phyloP scores from a whole-genome alignment of 306 rosid genomes.

The Geum urbanum region DNA sequence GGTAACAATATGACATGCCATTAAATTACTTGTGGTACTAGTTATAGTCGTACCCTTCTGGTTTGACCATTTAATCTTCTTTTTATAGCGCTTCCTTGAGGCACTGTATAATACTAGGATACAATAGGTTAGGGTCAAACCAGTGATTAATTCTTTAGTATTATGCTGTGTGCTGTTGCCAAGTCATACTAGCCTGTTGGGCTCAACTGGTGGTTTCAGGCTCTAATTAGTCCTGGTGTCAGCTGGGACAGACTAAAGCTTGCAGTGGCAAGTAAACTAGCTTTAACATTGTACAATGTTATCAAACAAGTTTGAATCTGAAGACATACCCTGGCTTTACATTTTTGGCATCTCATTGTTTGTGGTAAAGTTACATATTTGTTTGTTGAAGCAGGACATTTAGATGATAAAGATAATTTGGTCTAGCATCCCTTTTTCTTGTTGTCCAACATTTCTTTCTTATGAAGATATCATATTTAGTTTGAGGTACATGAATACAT shows the following conservation, averaged over 20 bases:
- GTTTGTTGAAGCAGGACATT: neutral
- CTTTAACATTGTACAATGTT: neutral
- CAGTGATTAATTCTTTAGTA: neutral
- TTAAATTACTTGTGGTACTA: neutral
- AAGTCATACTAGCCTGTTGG: neutral
- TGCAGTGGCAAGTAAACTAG: neutral
- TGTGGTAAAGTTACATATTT: neutral
- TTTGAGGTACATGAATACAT: neutral
- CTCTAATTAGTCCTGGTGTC: neutral
- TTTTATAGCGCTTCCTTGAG: neutral
- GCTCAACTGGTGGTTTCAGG: neutral
- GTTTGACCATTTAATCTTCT: neutral
- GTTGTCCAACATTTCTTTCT: neutral
- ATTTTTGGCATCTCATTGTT: too few species aligned
- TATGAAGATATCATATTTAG: neutral
- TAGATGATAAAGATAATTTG: neutral
- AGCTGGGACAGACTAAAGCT: too few species aligned
- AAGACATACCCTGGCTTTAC: neutral
- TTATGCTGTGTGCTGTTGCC: neutral
- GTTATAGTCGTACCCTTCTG: neutral
- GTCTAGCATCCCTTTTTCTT: neutral
- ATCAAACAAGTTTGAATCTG: neutral
- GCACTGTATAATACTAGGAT: neutral
- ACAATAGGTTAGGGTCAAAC: neutral
- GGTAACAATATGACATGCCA: neutral